Percentiles rank a stretch among this genome's conserved stretches.
These are phyloP conservation scores for Aegilops umbellulata DNA, from an alignment of 176 grass and related monocot species.

Conservation along the genomic window DNA sequence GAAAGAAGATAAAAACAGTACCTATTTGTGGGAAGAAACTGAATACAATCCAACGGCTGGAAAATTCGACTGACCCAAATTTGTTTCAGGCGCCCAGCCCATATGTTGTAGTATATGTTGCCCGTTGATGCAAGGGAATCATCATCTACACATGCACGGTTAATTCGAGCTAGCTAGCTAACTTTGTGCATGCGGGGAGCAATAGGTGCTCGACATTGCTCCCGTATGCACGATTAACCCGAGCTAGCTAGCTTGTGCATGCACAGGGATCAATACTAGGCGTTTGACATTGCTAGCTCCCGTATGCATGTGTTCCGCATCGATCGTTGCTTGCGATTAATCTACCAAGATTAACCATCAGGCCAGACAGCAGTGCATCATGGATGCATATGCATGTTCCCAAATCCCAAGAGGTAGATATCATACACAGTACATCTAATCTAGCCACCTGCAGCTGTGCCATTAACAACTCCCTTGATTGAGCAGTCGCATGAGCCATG, in stretches of 20 bases:
- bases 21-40: too few species aligned
- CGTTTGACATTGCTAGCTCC: background rate
- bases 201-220: too few species aligned
- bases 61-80: too few species aligned
- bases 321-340: background rate
- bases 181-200: too few species aligned
- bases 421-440: background rate
- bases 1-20: too few species aligned
- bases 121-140: too few species aligned
- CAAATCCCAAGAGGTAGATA: constrained; percentile 17
- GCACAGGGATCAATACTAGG: background rate
- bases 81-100: too few species aligned
- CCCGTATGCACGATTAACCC: too few species aligned
- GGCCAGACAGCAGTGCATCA: background rate
- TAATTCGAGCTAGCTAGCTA: too few species aligned
- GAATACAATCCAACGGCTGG: too few species aligned
- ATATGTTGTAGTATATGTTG: too few species aligned
- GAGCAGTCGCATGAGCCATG: background rate
- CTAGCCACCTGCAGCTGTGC: background rate
- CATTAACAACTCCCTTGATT: background rate
- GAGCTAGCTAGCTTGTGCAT: background rate
- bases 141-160: too few species aligned
- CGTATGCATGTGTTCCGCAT: background rate
- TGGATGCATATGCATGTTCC: background rate
- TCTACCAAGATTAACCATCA: background rate